A percentile compares a stretch with the other conserved stretches of the same genome.
These are phyloP conservation scores for Mycena vulgaris DNA, from an alignment of 768 basidiomycete genomes.

Conservation along the genomic window DNA sequence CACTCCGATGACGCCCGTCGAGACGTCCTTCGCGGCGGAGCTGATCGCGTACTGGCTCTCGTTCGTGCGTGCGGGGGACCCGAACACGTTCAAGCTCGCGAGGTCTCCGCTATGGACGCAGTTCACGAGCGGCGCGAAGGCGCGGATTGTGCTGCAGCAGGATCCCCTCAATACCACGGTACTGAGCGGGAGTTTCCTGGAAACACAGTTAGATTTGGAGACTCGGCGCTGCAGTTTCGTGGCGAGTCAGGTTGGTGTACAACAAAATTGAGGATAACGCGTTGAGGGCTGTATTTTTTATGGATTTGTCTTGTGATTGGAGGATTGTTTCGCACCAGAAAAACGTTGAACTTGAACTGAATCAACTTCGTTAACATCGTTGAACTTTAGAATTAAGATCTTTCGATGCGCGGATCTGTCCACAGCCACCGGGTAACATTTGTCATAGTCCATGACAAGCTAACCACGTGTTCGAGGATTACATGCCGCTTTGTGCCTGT, in stretches of 20 bases:
- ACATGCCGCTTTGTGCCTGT: background rate
- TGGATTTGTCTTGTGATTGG: too few species aligned
- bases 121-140: slow-evolving; percentile 49
- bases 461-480: too few species aligned
- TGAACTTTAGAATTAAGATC: too few species aligned
- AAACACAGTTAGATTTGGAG: slow-evolving; percentile 56
- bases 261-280: slow-evolving; percentile 58
- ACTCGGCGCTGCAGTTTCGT: slow-evolving; percentile 56
- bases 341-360: too few species aligned
- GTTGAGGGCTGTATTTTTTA: too few species aligned
- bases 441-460: background rate
- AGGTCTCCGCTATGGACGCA: slow-evolving; percentile 66
- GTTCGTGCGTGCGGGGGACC: slow-evolving; percentile 71
- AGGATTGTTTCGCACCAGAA: too few species aligned
- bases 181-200: slow-evolving; percentile 59
- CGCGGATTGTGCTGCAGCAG: slow-evolving; percentile 65
- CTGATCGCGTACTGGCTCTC: slow-evolving; percentile 78
- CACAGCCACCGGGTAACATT: background rate
- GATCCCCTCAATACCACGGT: slow-evolving; percentile 45
- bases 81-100: slow-evolving; percentile 68
- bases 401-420: too few species aligned
- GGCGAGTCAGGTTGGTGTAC: slow-evolving; percentile 48
- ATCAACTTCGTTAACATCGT: too few species aligned
- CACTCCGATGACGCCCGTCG: slow-evolving; percentile 59
- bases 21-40: slow-evolving; percentile 69